Evolutionary conservation across 306 rosid genomes (phyloP), one percentile per base, ranked within the genome.

Genomic region (Cercis canadensis): DNA sequence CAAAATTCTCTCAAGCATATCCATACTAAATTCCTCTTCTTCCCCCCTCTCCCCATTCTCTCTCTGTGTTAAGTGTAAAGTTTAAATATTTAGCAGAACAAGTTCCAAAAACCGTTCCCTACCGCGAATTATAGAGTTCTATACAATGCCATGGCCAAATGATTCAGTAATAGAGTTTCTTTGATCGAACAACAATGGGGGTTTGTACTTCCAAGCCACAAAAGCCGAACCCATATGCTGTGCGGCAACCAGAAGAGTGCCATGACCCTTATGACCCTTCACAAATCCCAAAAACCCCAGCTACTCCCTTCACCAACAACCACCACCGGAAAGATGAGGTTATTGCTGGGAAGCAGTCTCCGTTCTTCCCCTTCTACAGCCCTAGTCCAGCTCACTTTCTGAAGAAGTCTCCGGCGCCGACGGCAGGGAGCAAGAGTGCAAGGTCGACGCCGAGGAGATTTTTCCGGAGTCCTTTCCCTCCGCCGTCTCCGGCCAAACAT

Each of bases 401-500:
- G 4, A 84, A 81, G 74, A 87, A 87, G 71, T 87, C 94, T 6
- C 96, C 96, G 49, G 76, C 89, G 12, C 73, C 78, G 18, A 53
- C 80, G 54, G 67, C 53, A 50, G 84, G 78, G 19, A 69, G 78
- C 77, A 72, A 70, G 73, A 89, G 96, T 73, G 81, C 90, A 4
- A 79, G 78, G 63, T 95, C 96, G 21, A 95, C 99, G 40, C 97
- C 99, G 55, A 84, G 87, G 54, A 85, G 97, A 8, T 85, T 95
- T 57, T 89, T 95, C 90, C 87, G 88, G 83, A 83, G 91, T 1
- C 90, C 97, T 12, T 86, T 95, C 31, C 97, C 96, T 8, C 99
- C 99, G 39, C 97, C 99, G 72, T 95, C 99, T 4, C 99, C 99
- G 81, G 96, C 99, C 10, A 95, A 95, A 74, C 99, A 91, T 76